Percentiles rank a stretch among this genome's conserved stretches.
These are phyloP conservation scores for Neurospora sp. DNA, from an alignment of 495 filamentous ascomycete genomes.

Conservation along the genomic window DNA sequence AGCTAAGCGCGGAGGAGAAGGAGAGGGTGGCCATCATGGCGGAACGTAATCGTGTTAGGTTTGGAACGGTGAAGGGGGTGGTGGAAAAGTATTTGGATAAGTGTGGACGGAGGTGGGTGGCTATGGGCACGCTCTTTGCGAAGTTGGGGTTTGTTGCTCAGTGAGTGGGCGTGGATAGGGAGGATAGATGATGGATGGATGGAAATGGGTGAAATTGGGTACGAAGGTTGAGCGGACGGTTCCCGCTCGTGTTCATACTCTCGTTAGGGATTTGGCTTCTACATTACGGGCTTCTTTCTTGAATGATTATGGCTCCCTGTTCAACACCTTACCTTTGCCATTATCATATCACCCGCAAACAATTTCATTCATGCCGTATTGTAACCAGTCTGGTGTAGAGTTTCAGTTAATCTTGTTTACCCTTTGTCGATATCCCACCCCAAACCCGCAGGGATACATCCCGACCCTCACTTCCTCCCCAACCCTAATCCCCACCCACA, in stretches of 20 bases:
- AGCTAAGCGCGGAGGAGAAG: conserved; percentile 25
- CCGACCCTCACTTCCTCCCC: background rate
- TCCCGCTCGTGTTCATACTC: background rate
- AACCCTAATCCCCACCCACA: background rate
- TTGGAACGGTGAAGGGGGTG: conserved; percentile 63
- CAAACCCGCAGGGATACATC: background rate
- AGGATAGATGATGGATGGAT: background rate
- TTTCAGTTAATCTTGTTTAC: background rate
- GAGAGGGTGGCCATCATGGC: conserved; percentile 60
- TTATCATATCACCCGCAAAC: background rate
- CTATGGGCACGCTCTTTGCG: conserved; percentile 82
- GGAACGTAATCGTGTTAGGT: conserved; percentile 68
- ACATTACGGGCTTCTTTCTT: background rate
- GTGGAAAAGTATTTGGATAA: conserved; percentile 84
- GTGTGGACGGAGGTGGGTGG: conserved; percentile 91
- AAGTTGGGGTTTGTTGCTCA: conserved; percentile 39
- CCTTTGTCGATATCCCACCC: background rate
- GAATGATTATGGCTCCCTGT: background rate
- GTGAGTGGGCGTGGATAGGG: background rate
- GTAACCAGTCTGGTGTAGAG: background rate
- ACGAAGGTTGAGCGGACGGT: background rate
- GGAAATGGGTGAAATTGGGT: background rate
- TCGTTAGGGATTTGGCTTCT: background rate
- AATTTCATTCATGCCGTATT: background rate
- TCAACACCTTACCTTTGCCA: background rate